Base-by-base conservation (phyloP, 176 grass and related monocot genomes). In the Oryza glumipatula region DNA sequence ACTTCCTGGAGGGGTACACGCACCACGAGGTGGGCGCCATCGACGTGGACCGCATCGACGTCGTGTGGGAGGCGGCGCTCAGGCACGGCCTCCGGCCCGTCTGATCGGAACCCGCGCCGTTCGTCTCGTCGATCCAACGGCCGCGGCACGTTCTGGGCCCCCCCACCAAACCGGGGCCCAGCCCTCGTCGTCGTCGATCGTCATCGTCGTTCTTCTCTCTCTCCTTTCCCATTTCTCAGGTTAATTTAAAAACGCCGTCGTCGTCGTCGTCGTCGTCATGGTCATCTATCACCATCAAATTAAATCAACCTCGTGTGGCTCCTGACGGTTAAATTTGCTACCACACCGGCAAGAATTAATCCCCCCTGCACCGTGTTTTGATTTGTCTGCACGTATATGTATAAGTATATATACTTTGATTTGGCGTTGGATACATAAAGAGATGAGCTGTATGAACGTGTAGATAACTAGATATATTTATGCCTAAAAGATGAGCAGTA, bases 21-120 rank as follows among this genome's bases (percentile, higher is more conserved):
- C 89, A 98, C 76, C 93, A 98, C 77, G 96, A 98, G 76, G 96
- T 98, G 0, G 96, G 96, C 26, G 89, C 96, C 56, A 89, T 98
- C 35, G 88, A 98, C 63, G 93, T 98, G 11, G 78, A 95, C 84
- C 89, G 91, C 43, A 98, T 98, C 21, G 93, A 94, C 60, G 43
- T 89, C 36, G 93, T 98, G 11, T 98, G 93, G 96, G 19, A 85
- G 67, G 93, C 96, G 6, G 96, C 96, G 11, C 73, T 94, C 45
- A 90, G 85, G 90, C 96, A 98, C 64, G 96, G 96, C 0, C 91
- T 98, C n/a, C 78, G 72, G 26, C 96, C 96, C 1, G 91, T 79
- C 14, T 93, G 45, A 52, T 69, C 7, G 39, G 39, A 74, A 74
- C 15, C 43, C 6, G 52, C 13, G 3, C 51, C 51, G 51, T 54